These are phyloP conservation scores for Rhizoclosmatium sp. DNA, from an alignment of 192 early-diverging fungal genomes.

Conservation along the genomic window DNA sequence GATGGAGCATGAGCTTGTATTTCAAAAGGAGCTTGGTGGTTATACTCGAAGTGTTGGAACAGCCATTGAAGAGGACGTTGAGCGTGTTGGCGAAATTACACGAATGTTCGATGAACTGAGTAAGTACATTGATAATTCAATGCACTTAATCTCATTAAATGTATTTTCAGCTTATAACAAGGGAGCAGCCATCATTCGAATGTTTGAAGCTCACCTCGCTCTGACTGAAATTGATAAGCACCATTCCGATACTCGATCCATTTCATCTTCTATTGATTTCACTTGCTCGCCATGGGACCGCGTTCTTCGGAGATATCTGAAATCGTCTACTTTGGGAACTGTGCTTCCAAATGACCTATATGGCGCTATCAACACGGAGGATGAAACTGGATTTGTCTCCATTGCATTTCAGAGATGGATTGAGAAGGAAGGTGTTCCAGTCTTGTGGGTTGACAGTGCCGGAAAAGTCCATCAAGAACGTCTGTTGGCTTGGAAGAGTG, in stretches of 20 bases:
- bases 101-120: conserved; percentile 38
- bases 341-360: conserved; percentile 15
- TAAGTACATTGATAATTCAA: conserved; percentile 16
- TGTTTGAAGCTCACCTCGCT: conserved; percentile 35
- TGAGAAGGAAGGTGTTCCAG: conserved; percentile 29
- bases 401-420: conserved; percentile 25
- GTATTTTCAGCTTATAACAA: conserved; percentile 36
- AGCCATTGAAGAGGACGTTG: neutral
- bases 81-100: neutral
- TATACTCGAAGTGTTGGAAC: conserved; percentile 15
- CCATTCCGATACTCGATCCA: neutral
- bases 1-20: conserved; percentile 20
- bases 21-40: conserved; percentile 14
- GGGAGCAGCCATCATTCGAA: conserved; percentile 41
- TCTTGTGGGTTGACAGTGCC: conserved; percentile 3
- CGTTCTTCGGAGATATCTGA: conserved; percentile 22
- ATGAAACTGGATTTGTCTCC: conserved; percentile 15
- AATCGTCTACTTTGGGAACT: neutral
- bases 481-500: conserved; percentile 12
- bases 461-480: conserved; percentile 23
- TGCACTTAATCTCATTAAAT: neutral
- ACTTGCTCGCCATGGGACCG: conserved; percentile 31
- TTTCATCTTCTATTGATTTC: neutral
- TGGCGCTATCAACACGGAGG: conserved; percentile 15
- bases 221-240: neutral